These are phyloP conservation scores for Saccharum officinarum DNA, from an alignment of 176 grass and related monocot genomes.

Conservation along the genomic window DNA sequence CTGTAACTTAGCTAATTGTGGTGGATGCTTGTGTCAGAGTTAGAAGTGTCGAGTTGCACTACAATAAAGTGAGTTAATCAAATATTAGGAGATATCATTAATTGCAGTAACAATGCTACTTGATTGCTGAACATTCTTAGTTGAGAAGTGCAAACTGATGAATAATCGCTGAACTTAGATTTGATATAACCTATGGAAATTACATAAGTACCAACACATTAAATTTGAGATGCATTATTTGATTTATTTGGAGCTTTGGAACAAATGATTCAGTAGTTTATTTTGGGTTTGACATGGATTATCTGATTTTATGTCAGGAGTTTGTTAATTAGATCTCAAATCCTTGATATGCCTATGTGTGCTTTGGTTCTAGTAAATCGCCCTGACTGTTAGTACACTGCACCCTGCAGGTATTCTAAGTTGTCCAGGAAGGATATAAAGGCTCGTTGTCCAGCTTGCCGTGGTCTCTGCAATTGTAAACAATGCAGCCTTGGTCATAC, in stretches of 20 bases:
- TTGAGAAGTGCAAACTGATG: not conserved
- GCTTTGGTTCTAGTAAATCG: conserved; percentile 20
- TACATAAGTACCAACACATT: not conserved
- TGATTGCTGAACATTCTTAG: not conserved
- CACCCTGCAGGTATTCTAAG: conserved; percentile 65
- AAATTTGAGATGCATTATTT: conserved; percentile 2
- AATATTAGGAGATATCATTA: not conserved
- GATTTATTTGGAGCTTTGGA: not conserved
- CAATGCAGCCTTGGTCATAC: conserved; percentile 45
- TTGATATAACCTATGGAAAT: conserved; percentile 10
- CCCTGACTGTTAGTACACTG: conserved; percentile 23
- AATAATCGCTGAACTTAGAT: conserved; percentile 1
- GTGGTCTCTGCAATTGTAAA: conserved; percentile 69
- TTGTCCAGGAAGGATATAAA: conserved; percentile 86
- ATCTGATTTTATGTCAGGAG: not conserved
- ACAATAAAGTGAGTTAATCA: not conserved
- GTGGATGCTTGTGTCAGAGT: not conserved
- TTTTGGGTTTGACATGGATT: not conserved
- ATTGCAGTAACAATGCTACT: conserved; percentile 8
- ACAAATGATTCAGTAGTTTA: not conserved
- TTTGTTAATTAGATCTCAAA: not conserved
- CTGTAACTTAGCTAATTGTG: not conserved
- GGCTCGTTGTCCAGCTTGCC: conserved; percentile 67
- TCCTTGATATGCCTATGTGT: conserved; percentile 9
- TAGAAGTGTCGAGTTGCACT: not conserved